Conservation (phyloP, 768 basidiomycete species). For the Terana coerulea region DNA sequence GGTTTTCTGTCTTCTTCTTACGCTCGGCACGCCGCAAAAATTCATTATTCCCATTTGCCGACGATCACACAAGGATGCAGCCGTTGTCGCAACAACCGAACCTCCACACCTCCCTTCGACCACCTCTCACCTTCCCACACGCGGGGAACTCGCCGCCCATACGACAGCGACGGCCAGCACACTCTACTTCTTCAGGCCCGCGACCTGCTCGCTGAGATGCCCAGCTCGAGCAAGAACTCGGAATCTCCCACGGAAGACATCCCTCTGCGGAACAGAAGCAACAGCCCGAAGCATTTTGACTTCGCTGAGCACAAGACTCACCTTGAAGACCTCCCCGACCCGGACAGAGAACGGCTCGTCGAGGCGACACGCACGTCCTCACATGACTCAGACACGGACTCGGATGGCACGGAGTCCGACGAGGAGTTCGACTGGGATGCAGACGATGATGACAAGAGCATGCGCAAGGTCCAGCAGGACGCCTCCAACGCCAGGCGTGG, state of each 20-base stretch:
- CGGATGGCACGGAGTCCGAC: slow-evolving; percentile 41
- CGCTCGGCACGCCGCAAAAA: too few species aligned
- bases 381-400: slow-evolving; percentile 15
- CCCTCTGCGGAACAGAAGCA: slow-evolving; percentile 6
- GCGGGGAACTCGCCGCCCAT: not conserved
- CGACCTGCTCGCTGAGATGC: not conserved
- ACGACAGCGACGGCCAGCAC: not conserved
- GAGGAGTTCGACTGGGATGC: slow-evolving; percentile 79
- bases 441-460: slow-evolving; percentile 40
- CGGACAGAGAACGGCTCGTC: slow-evolving; percentile 20
- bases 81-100: not conserved
- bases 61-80: too few species aligned
- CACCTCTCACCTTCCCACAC: slow-evolving; percentile 1
- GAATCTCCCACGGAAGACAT: slow-evolving; percentile 10
- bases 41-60: too few species aligned
- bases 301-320: slow-evolving; percentile 4
- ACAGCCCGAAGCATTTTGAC: slow-evolving; percentile 9
- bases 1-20: not conserved
- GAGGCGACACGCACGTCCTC: slow-evolving; percentile 11
- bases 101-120: not conserved
- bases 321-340: slow-evolving; percentile 1
- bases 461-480: slow-evolving; percentile 18
- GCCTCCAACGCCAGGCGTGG: slow-evolving; percentile 53
- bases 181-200: not conserved
- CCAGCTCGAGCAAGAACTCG: not conserved